Conservation (phyloP, 2,329 filamentous ascomycete species). For the Pseudogymnoascus destructans region DNA sequence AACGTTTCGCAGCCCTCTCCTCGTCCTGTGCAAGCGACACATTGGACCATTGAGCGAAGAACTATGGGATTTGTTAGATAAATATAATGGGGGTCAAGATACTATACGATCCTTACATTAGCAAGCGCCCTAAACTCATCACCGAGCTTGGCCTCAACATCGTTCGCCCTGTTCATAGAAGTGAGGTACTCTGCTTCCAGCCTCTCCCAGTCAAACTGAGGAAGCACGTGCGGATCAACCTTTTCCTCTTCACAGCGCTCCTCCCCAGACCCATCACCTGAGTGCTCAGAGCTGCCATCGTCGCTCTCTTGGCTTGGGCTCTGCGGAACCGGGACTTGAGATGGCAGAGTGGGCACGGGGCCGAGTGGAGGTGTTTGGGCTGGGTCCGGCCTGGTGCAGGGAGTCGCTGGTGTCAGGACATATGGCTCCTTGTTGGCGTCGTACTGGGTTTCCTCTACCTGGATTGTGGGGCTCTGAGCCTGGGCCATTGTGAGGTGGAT, state of each 20-base stretch:
- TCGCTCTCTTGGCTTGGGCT: background rate
- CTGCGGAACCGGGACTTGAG: background rate
- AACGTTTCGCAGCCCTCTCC: conserved; percentile 66
- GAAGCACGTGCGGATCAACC: conserved; percentile 16
- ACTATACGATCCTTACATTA: conserved; percentile 35
- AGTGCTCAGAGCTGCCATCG: background rate
- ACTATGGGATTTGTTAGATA: conserved; percentile 35
- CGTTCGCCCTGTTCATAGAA: conserved; percentile 48
- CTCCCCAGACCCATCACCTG: background rate
- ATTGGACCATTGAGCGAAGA: conserved; percentile 67
- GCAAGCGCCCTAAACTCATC: conserved; percentile 56
- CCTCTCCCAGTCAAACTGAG: conserved; percentile 61
- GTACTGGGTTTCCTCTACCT: background rate
- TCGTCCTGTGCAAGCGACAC: conserved; percentile 61
- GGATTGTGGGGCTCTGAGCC: background rate
- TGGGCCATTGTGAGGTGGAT: background rate
- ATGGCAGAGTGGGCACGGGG: background rate
- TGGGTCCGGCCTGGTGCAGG: background rate
- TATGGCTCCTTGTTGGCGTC: background rate
- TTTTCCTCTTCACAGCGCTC: background rate
- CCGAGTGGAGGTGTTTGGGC: background rate
- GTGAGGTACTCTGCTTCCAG: conserved; percentile 57
- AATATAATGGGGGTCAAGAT: background rate
- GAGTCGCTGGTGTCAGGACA: background rate
- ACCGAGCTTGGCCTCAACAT: conserved; percentile 50